Evolutionary conservation across 768 basidiomycete genomes (phyloP).

Genomic region (Termitomyces eurrhizus): DNA sequence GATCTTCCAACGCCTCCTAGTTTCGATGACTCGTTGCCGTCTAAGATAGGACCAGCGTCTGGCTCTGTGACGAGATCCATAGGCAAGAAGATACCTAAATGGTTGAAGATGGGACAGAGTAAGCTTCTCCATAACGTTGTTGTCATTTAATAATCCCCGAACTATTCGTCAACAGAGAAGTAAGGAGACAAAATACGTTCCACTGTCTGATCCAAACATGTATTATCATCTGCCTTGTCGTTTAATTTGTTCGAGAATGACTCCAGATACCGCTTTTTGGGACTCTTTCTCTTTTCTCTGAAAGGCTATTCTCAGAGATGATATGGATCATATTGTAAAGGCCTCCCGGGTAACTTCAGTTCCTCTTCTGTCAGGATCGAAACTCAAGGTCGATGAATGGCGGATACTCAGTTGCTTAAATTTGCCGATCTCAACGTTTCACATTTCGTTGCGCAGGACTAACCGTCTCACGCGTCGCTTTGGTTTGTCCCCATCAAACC

Average conservation of each 20-base stretch:
- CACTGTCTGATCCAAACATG: not conserved
- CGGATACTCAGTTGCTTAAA: too few species aligned
- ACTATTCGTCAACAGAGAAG: slow-evolving; percentile 12
- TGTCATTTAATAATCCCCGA: not conserved
- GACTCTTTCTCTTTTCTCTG: not conserved
- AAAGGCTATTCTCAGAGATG: not conserved
- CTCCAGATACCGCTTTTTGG: not conserved
- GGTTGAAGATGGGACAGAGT: slow-evolving; percentile 71
- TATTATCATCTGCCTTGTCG: not conserved
- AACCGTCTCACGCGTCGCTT: not conserved
- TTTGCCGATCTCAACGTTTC: not conserved
- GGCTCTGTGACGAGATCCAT: slow-evolving; percentile 5
- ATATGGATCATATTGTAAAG: too few species aligned
- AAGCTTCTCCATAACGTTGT: slow-evolving; percentile 19
- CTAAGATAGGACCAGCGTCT: slow-evolving; percentile 9
- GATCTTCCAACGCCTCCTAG: slow-evolving; percentile 62
- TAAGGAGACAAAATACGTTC: not conserved
- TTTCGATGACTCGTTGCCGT: slow-evolving; percentile 15
- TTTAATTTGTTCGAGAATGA: not conserved
- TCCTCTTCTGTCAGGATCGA: too few species aligned
- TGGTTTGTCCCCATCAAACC: not conserved
- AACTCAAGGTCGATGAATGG: too few species aligned
- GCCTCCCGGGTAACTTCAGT: too few species aligned
- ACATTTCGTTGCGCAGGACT: not conserved
- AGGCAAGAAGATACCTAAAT: slow-evolving; percentile 71